Conservation (phyloP, 495 filamentous ascomycete genomes). For the Penicillium coprophilum region DNA sequence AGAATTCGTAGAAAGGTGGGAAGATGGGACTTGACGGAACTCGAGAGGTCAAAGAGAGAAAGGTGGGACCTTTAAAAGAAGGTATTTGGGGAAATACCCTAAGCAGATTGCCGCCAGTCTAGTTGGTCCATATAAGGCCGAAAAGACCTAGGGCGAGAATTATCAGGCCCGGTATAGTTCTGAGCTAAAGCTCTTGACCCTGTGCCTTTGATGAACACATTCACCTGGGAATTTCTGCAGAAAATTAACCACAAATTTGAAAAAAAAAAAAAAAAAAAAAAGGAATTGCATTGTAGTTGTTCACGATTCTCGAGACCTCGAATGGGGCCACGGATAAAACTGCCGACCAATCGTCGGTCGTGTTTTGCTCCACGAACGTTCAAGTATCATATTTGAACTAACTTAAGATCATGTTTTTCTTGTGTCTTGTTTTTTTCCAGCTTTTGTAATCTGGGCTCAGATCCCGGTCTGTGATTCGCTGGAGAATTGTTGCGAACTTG, state of each 20-base stretch:
- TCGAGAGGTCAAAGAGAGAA: background rate
- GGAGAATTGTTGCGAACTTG: background rate
- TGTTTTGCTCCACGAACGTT: background rate
- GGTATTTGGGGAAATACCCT: background rate
- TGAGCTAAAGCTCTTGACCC: background rate
- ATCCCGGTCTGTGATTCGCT: background rate
- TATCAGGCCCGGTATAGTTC: background rate
- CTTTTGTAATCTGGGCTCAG: background rate
- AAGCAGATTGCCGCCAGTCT: background rate
- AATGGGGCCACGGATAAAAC: conserved; percentile 14
- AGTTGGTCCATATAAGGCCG: background rate
- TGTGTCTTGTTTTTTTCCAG: background rate
- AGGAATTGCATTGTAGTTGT: background rate
- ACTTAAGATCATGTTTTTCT: background rate
- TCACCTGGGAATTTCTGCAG: background rate
- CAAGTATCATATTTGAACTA: background rate
- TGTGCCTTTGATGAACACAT: background rate
- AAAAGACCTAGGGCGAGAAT: background rate
- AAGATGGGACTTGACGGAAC: background rate
- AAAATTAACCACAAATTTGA: too few species aligned
- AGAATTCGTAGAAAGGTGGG: background rate
- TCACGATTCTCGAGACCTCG: conserved; percentile 1
- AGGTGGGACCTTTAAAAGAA: background rate
- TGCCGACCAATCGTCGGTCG: conserved; percentile 25
- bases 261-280: background rate